These are phyloP conservation scores for Gaultheria prostrata DNA, from an alignment of 148 eudicot species.

Conservation along the genomic window DNA sequence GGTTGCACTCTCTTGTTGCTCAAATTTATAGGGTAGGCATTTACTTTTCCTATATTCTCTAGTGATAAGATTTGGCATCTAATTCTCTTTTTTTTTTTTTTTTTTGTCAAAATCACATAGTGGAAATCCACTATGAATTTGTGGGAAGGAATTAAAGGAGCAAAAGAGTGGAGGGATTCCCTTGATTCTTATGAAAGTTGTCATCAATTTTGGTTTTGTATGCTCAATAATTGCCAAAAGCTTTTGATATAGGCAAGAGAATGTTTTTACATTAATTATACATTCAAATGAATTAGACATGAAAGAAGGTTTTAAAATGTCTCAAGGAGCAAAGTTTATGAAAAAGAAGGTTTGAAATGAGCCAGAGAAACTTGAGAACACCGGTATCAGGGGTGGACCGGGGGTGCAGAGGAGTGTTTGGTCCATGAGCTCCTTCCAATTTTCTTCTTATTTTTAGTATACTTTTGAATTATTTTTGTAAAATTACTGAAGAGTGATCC, in stretches of 20 bases:
- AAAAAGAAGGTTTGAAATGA: too few species aligned
- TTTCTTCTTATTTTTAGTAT: too few species aligned
- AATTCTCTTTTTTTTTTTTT: slow-evolving; percentile 12
- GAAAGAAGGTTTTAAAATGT: too few species aligned
- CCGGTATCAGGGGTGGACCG: too few species aligned
- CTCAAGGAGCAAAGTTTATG: too few species aligned
- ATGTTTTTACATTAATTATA: background rate
- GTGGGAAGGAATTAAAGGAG: background rate
- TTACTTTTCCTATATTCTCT: slow-evolving; percentile 18
- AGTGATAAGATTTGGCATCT: slow-evolving; percentile 39
- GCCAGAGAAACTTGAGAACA: too few species aligned
- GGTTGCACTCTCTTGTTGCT: background rate
- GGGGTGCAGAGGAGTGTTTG: too few species aligned
- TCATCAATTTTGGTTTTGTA: background rate
- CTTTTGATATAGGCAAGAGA: background rate
- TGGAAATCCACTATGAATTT: background rate
- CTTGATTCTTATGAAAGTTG: background rate
- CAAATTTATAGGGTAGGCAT: background rate
- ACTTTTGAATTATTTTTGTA: too few species aligned
- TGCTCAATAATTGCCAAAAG: background rate
- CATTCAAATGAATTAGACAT: too few species aligned
- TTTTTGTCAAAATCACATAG: slow-evolving; percentile 3
- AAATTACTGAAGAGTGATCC: too few species aligned
- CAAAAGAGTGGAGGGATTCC: background rate
- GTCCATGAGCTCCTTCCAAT: too few species aligned